Percentiles rank a stretch among this genome's conserved stretches.
Conservation (phyloP, 768 basidiomycete species). For the Panaeolus papilionaceus region DNA sequence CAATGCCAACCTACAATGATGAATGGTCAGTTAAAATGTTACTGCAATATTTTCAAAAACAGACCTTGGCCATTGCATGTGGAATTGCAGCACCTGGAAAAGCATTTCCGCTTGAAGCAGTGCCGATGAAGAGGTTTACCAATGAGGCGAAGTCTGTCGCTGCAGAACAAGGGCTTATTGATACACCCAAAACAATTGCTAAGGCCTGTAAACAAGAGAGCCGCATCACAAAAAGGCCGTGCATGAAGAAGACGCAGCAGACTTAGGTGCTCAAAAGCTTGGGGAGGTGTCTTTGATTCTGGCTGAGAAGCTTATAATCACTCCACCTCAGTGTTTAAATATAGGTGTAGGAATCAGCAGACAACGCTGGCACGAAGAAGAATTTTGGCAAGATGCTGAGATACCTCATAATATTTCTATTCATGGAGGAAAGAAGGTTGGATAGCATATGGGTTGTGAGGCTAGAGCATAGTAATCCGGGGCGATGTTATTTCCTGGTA, state of each 20-base stretch:
- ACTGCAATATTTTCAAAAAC: not conserved
- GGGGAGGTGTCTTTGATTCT: not conserved
- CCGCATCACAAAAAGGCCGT: not conserved
- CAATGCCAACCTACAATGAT: slow-evolving; percentile 51
- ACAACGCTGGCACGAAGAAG: not conserved
- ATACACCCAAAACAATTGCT: not conserved
- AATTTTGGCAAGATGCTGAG: not conserved
- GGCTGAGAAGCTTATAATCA: not conserved
- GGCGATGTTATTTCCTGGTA: not conserved
- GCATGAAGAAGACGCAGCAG: not conserved
- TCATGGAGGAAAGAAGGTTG: slow-evolving; percentile 1
- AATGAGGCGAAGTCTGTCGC: slow-evolving; percentile 47
- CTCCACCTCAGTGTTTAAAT: not conserved
- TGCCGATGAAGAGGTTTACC: slow-evolving; percentile 59
- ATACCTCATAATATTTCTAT: not conserved
- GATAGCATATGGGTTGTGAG: not conserved
- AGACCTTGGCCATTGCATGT: slow-evolving; percentile 59
- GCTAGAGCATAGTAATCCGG: not conserved
- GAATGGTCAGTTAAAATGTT: not conserved
- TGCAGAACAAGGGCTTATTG: slow-evolving; percentile 13
- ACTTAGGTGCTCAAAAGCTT: not conserved
- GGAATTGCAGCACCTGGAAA: slow-evolving; percentile 58
- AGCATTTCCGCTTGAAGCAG: slow-evolving; percentile 53
- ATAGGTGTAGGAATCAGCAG: not conserved
- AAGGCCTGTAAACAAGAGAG: not conserved